Base-by-base conservation (phyloP, 208 protist genomes). In the Borovskyia barvae region DNA sequence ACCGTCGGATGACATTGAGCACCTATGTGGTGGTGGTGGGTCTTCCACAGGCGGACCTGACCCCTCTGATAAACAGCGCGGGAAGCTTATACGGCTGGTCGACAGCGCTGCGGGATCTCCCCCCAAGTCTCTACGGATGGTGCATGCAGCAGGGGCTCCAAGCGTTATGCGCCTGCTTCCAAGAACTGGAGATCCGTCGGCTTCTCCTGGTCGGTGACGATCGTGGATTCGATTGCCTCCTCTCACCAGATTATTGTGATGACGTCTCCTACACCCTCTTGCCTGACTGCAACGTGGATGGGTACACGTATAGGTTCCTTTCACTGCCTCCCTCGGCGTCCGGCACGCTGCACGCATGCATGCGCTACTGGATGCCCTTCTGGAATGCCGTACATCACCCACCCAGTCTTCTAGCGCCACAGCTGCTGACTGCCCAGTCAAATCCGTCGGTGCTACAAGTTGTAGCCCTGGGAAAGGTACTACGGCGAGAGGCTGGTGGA, bases 1-100 rank as follows among this genome's bases (percentile, higher is more conserved):
- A 77, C 20, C 61, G 80, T 1, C 71, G 82, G 65, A 90, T 95
- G 85, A 66, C 67, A 15, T 57, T 95, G 33, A 92, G 89, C 59
- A 88, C 85, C 2, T 93, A 89, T 49, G 91, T 84, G 56, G 65
- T 95, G 33, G 75, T 90, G 6, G 58, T 87, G n/a, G 89, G 89
- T 6, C 35, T 95, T 25, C 29, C 74, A 0, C 72, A 74, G 15
- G 52, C 69, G 8, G 88, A 95, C 43, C 43, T 92, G 19, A 66
- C 57, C 9, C 17, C 28, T 24, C 52, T 82, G 28, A 26, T 84
- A 47, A 28, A 11, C 8, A 15, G 32, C 35, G 46, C n/a, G 1
- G 52, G 41, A 25, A 32, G 25, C 20, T 49, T 36, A 15, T 46
- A 9, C 17, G 32, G 59, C 26, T 91, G 83, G 83, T 63, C 56